These are phyloP conservation scores for Spiraea crenata DNA, from an alignment of 331 rosid genomes.

Conservation along the genomic window DNA sequence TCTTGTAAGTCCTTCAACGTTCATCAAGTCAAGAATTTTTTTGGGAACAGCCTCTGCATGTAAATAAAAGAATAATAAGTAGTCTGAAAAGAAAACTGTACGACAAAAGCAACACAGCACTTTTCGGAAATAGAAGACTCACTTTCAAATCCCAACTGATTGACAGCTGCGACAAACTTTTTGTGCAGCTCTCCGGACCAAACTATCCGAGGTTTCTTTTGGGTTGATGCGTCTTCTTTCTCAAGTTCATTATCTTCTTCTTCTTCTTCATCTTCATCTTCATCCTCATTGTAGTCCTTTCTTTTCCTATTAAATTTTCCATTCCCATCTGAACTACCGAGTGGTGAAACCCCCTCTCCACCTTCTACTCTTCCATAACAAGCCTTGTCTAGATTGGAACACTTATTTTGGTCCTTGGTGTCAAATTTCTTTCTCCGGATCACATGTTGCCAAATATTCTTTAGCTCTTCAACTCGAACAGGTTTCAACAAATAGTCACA, in stretches of 20 bases:
- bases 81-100: slow-evolving; percentile 9
- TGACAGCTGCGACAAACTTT: slow-evolving; percentile 80
- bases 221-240: slow-evolving; percentile 51
- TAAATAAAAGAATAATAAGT: slow-evolving; percentile 20
- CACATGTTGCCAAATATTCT: slow-evolving; percentile 95
- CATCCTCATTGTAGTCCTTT: slow-evolving; percentile 61
- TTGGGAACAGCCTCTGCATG: slow-evolving; percentile 89
- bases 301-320: slow-evolving; percentile 44
- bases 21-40: slow-evolving; percentile 92
- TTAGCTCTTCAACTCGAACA: slow-evolving; percentile 76
- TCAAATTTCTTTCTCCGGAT: slow-evolving; percentile 51
- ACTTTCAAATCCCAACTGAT: slow-evolving; percentile 79
- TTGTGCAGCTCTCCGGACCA: slow-evolving; percentile 78
- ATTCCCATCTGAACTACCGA: slow-evolving; percentile 39
- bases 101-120: not conserved
- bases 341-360: slow-evolving; percentile 32
- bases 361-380: slow-evolving; percentile 36
- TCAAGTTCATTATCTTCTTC: slow-evolving; percentile 44
- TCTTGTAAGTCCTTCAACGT: slow-evolving; percentile 78
- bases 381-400: slow-evolving; percentile 34
- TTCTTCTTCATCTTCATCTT: slow-evolving; percentile 44
- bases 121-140: slow-evolving; percentile 31
- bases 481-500: slow-evolving; percentile 91
- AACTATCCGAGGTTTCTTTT: slow-evolving; percentile 77
- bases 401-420: slow-evolving; percentile 41